phyloP scores from a whole-genome alignment of 768 basidiomycete species.

The Boletus subcaerulescens region DNA sequence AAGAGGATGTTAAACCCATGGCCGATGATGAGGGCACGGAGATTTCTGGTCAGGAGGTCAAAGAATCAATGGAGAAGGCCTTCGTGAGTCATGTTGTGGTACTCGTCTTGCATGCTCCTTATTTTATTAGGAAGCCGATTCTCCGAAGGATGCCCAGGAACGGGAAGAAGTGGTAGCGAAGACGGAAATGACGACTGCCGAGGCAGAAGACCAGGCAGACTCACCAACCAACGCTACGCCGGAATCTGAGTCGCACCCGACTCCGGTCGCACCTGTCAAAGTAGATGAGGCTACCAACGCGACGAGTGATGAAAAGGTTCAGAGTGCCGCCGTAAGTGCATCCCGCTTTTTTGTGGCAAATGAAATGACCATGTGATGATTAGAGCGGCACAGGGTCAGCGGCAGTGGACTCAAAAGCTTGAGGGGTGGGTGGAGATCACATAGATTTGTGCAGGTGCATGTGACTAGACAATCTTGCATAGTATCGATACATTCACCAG shows the following conservation, averaged over 20 bases:
- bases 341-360: not conserved
- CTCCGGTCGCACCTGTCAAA: not conserved
- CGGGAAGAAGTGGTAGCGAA: conserved; percentile 21
- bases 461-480: not conserved
- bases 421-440: not conserved
- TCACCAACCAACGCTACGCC: not conserved
- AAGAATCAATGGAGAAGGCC: conserved; percentile 28
- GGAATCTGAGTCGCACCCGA: conserved; percentile 2
- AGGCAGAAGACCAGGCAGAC: not conserved
- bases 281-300: conserved; percentile 2
- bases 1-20: conserved; percentile 11
- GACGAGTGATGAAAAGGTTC: conserved; percentile 4
- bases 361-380: conserved; percentile 4
- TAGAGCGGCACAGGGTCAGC: not conserved
- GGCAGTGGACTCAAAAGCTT: conserved; percentile 9
- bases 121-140: conserved; percentile 27
- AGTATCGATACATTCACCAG: no score
- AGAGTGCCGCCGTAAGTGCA: conserved; percentile 16
- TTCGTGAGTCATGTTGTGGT: conserved; percentile 18
- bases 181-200: not conserved
- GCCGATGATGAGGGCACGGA: conserved; percentile 32
- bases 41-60: conserved; percentile 28
- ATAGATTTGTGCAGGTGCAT: conserved; percentile 6
- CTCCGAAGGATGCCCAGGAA: conserved; percentile 32
- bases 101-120: not conserved